These are phyloP conservation scores for Mucor indicus DNA, from an alignment of 371 early-diverging fungal species.

Conservation along the genomic window DNA sequence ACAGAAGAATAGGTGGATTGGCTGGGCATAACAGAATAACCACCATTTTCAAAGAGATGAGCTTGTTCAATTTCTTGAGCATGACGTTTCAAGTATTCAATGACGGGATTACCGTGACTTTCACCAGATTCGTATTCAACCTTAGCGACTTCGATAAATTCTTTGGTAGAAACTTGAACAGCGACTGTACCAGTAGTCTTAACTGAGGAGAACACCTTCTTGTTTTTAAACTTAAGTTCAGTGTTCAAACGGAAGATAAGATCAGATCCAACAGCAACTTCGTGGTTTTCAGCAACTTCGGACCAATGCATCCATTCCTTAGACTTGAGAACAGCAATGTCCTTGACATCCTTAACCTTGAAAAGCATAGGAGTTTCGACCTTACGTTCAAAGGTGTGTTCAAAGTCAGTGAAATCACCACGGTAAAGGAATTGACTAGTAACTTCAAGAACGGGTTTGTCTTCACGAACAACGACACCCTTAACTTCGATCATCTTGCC, in stretches of 20 bases:
- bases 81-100: slow-evolving; percentile 78
- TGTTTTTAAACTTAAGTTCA: slow-evolving; percentile 75
- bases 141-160: slow-evolving; percentile 79
- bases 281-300: slow-evolving; percentile 57
- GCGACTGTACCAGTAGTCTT: slow-evolving; percentile 79
- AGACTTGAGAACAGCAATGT: slow-evolving; percentile 84
- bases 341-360: slow-evolving; percentile 71
- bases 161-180: slow-evolving; percentile 83
- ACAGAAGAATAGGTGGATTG: slow-evolving; percentile 81
- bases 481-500: slow-evolving; percentile 92
- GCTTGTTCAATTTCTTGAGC: slow-evolving; percentile 83
- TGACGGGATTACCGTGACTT: slow-evolving; percentile 76
- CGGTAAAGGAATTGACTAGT: slow-evolving; percentile 91
- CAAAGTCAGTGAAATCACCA: slow-evolving; percentile 80
- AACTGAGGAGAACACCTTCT: slow-evolving; percentile 64
- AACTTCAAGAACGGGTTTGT: slow-evolving; percentile 71
- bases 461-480: slow-evolving; percentile 66
- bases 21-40: slow-evolving; percentile 90
- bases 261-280: slow-evolving; percentile 66
- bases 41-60: slow-evolving; percentile 80
- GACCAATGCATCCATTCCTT: slow-evolving; percentile 90
- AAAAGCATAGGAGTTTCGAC: slow-evolving; percentile 84
- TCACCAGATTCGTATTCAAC: slow-evolving; percentile 78
- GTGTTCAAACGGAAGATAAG: slow-evolving; percentile 86
- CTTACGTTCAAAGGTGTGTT: slow-evolving; percentile 81